A percentile compares a stretch with the other conserved stretches of the same genome.
These are phyloP conservation scores for Myotisia sp. DNA, from an alignment of 2,329 filamentous ascomycete genomes.

Conservation along the genomic window DNA sequence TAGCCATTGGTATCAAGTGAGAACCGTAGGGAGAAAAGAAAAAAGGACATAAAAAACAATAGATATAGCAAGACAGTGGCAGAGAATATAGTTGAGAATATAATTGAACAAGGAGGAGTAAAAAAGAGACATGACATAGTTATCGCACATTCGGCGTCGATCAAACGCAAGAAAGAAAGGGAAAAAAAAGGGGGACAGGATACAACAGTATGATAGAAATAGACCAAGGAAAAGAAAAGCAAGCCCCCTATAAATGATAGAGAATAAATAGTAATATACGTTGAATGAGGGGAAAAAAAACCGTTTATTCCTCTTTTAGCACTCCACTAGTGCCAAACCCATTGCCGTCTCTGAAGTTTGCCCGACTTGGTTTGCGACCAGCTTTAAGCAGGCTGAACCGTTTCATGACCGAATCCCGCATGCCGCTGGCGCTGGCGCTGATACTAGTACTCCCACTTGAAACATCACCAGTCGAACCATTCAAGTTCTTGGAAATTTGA, in stretches of 20 bases:
- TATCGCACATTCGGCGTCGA: too few species aligned
- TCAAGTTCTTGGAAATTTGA: slow-evolving; percentile 4
- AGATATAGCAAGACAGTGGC: slow-evolving; percentile 2
- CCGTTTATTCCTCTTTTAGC: slow-evolving; percentile 27
- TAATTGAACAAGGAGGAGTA: slow-evolving; percentile 3
- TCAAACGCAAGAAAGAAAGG: too few species aligned
- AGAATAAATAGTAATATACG: too few species aligned
- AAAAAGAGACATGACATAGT: neutral
- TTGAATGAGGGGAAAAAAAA: too few species aligned
- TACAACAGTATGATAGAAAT: slow-evolving; percentile 4
- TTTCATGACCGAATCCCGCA: slow-evolving; percentile 56
- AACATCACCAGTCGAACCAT: slow-evolving; percentile 4
- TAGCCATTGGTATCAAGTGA: neutral
- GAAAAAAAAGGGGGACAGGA: slow-evolving; percentile 1
- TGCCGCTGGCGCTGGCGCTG: slow-evolving; percentile 14
- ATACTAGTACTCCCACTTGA: slow-evolving; percentile 3
- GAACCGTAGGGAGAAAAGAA: neutral
- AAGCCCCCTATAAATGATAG: slow-evolving; percentile 11
- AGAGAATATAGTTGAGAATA: neutral
- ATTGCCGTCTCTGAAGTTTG: slow-evolving; percentile 26
- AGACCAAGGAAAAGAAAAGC: slow-evolving; percentile 11
- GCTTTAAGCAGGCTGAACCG: slow-evolving; percentile 64
- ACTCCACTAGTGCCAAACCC: slow-evolving; percentile 12
- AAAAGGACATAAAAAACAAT: slow-evolving; percentile 1
- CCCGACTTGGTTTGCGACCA: slow-evolving; percentile 53